Percentiles rank a stretch among this genome's conserved stretches.
phyloP scores from a whole-genome alignment of 495 filamentous ascomycete species.

The Chaetomium cochliodes region DNA sequence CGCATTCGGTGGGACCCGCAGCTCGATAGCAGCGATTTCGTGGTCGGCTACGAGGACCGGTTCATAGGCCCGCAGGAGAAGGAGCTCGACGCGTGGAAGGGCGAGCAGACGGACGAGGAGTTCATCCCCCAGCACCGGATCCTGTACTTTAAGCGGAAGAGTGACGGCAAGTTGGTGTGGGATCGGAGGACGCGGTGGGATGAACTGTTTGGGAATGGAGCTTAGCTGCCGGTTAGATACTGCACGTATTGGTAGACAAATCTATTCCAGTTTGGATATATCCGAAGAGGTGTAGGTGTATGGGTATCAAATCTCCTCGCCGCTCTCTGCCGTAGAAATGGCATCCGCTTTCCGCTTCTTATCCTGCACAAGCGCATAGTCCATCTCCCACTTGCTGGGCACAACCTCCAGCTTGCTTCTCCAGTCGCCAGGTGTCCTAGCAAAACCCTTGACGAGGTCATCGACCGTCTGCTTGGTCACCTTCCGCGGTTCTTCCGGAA shows the following conservation, averaged over 20 bases:
- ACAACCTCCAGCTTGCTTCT: slow-evolving; percentile 18
- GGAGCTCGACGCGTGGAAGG: slow-evolving; percentile 64
- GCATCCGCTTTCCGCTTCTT: slow-evolving; percentile 8
- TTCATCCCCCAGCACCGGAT: slow-evolving; percentile 83
- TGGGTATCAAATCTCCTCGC: slow-evolving; percentile 15
- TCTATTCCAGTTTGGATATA: background rate
- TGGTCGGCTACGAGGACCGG: slow-evolving; percentile 75
- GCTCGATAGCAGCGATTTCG: slow-evolving; percentile 60
- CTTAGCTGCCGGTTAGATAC: slow-evolving; percentile 2
- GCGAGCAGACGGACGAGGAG: slow-evolving; percentile 75
- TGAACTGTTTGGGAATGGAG: slow-evolving; percentile 45
- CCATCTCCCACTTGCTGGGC: slow-evolving; percentile 28
- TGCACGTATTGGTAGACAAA: background rate
- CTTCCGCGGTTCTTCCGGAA: slow-evolving; percentile 1
- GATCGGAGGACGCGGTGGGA: slow-evolving; percentile 52
- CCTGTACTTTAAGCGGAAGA: slow-evolving; percentile 63
- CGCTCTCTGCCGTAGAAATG: background rate
- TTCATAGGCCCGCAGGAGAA: slow-evolving; percentile 66
- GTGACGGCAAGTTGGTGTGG: slow-evolving; percentile 60
- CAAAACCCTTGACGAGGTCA: slow-evolving; percentile 34
- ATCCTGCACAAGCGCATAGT: slow-evolving; percentile 16
- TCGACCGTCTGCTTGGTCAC: slow-evolving; percentile 17
- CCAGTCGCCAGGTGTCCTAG: slow-evolving; percentile 48
- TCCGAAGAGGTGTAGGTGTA: background rate
- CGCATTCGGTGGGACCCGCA: slow-evolving; percentile 69